Evolutionary conservation across 1,284 basidiomycete genomes (phyloP), one percentile per base, ranked within the genome.

Genomic region (Ustilago bromivora): DNA sequence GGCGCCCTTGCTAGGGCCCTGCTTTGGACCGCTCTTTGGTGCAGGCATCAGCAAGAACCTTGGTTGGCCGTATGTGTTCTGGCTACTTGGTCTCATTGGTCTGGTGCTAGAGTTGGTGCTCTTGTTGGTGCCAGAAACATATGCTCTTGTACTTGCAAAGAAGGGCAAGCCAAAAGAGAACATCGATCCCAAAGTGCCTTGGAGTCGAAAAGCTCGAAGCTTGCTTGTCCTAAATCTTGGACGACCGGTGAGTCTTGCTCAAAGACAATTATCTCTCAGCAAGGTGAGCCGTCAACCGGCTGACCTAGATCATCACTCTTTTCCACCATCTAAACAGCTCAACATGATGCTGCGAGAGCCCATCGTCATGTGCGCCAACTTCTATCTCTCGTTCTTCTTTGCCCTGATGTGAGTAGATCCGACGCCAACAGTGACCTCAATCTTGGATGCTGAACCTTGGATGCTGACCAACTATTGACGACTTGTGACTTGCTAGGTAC

Each of bases 351-450:
- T 41, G 5, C 62, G 61, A 23, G 74, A 76, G 40, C 74, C 74
- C 7, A 72, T 76, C 46, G 66, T 76, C 52, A 57, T 65, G 40
- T 72, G 65, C 47, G 74, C 74, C 35, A 76, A 56, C 10, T 62
- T 72, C 19, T 76, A 72, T 43, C 38, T 76, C n/a, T 76, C 74
- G 6, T 72, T 72, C 54, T 66, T 76, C 57, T 76, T 76, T 35
- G 65, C 74, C 11, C 32, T 76, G 13, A 71, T 76, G 74, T 76
- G 67, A 64, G 73, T 10, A 9, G 10, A 17, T 31, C 38, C 31
- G 3, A 36, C 17, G 17, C 34, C 10, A 13, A 4, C 32, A 28
- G 23, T 28, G 3, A 28, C 23, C 23, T 28, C 23, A 28, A 28
- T 15, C 3, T 10, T 15, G 9, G 13, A 35, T 17, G 31, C 13